Conservation (phyloP, 345 rosid genomes). For the Arabis alpina region DNA sequence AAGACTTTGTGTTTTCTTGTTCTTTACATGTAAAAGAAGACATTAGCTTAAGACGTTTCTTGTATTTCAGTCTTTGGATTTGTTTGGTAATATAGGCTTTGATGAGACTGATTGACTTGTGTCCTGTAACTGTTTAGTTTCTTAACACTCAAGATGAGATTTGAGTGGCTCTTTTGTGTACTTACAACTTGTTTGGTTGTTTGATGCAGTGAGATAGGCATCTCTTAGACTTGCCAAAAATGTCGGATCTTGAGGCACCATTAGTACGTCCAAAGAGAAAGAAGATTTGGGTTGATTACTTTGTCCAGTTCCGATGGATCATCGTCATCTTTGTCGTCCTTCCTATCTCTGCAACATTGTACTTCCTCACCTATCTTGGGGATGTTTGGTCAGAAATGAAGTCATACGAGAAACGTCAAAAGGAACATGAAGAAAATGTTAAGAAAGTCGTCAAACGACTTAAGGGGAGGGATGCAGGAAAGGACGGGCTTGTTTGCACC, state of each 20-base stretch:
- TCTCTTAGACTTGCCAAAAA: slow-evolving; percentile 41
- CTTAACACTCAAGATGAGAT: not conserved
- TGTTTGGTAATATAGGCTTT: not conserved
- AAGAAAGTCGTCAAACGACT: slow-evolving; percentile 75
- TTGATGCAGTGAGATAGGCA: slow-evolving; percentile 29
- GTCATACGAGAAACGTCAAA: slow-evolving; percentile 78
- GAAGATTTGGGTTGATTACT: slow-evolving; percentile 74
- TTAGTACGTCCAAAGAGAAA: slow-evolving; percentile 81
- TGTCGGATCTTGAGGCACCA: slow-evolving; percentile 70
- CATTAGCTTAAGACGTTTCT: not conserved
- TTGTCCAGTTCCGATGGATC: slow-evolving; percentile 84
- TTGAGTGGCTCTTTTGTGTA: not conserved
- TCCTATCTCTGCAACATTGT: slow-evolving; percentile 70
- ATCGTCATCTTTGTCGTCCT: slow-evolving; percentile 82
- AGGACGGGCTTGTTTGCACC: slow-evolving; percentile 95
- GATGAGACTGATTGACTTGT: not conserved
- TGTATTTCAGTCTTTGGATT: not conserved
- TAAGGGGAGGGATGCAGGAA: slow-evolving; percentile 68
- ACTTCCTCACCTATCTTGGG: slow-evolving; percentile 84
- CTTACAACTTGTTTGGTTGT: slow-evolving; percentile 2
- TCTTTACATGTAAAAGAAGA: not conserved
- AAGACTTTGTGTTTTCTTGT: not conserved
- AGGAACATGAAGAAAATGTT: slow-evolving; percentile 87
- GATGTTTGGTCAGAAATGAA: slow-evolving; percentile 81
- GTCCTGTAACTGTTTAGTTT: not conserved